phyloP scores from a whole-genome alignment of 352 stramenopile species.

The Globisporangium canariense region DNA sequence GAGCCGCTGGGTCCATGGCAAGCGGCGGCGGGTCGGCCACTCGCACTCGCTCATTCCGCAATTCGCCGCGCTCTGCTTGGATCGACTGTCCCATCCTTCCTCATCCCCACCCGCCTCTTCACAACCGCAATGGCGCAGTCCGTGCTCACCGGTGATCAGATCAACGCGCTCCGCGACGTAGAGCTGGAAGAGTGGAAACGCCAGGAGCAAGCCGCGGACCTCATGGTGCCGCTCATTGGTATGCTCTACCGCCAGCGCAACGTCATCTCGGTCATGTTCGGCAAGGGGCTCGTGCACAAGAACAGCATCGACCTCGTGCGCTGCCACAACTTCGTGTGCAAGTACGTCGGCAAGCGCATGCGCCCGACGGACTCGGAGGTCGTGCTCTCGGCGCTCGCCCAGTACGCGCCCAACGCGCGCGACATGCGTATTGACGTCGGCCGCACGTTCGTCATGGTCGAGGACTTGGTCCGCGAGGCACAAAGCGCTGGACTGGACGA shows the following conservation, averaged over 20 bases:
- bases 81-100: not conserved
- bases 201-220: constrained; percentile 77
- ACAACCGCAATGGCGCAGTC: constrained; percentile 30
- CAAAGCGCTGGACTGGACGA: constrained; percentile 31
- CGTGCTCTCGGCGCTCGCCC: constrained; percentile 59
- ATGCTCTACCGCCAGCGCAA: constrained; percentile 82
- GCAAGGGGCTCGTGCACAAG: constrained; percentile 83
- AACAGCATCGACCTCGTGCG: constrained; percentile 85
- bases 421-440: constrained; percentile 80
- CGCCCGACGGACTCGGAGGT: constrained; percentile 69
- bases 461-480: constrained; percentile 50
- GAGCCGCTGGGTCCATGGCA: not conserved
- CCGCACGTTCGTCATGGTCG: constrained; percentile 67
- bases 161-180: constrained; percentile 48
- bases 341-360: constrained; percentile 82
- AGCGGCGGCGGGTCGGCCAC: not conserved
- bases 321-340: constrained; percentile 79
- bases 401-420: constrained; percentile 51
- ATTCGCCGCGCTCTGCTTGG: constrained; percentile 21
- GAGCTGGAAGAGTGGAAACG: constrained; percentile 78
- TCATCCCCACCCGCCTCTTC: not conserved
- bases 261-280: constrained; percentile 79
- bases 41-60: constrained; percentile 15
- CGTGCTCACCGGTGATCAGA: constrained; percentile 37
- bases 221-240: constrained; percentile 82